A percentile compares a stretch with the other conserved stretches of the same genome.
Conservation (phyloP, 192 early-diverging fungal genomes). For the Coemansia sp. region DNA sequence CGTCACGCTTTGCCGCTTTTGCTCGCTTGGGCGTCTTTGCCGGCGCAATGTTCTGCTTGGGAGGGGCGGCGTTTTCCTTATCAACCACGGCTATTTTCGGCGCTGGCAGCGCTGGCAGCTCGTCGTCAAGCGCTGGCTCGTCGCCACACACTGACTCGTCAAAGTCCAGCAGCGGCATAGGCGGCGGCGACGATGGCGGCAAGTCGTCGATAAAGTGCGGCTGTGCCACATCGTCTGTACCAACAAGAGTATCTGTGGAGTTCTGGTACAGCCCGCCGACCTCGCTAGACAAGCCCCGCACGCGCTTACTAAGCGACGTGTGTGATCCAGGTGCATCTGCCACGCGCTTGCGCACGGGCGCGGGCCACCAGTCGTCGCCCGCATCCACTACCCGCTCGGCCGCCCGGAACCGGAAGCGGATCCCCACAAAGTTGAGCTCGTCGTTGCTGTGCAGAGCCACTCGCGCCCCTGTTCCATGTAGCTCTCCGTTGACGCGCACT, state of each 20-base stretch:
- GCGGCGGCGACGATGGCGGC: conserved; percentile 48
- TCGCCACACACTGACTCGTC: conserved; percentile 13
- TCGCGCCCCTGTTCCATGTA: conserved; percentile 23
- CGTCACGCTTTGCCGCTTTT: conserved; percentile 15
- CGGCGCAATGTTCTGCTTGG: neutral
- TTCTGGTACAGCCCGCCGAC: conserved; percentile 11
- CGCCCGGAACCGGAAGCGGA: conserved; percentile 43
- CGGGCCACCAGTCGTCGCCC: conserved; percentile 44
- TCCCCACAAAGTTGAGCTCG: conserved; percentile 54
- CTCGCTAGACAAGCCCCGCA: conserved; percentile 16
- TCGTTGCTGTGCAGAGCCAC: conserved; percentile 29
- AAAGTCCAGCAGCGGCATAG: conserved; percentile 18
- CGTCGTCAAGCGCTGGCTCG: conserved; percentile 11
- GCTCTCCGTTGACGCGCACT: conserved; percentile 44
- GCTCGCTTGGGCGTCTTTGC: conserved; percentile 5
- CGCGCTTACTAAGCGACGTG: conserved; percentile 16
- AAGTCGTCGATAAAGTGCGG: conserved; percentile 30
- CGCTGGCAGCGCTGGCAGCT: conserved; percentile 9
- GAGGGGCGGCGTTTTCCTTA: conserved; percentile 22
- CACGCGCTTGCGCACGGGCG: conserved; percentile 31
- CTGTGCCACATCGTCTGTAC: conserved; percentile 1
- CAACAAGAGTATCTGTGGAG: conserved; percentile 48
- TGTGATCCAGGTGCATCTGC: neutral
- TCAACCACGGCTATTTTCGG: conserved; percentile 2
- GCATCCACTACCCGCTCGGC: conserved; percentile 8